Base-by-base conservation (phyloP, 345 rosid species). In the Citrus medica region DNA sequence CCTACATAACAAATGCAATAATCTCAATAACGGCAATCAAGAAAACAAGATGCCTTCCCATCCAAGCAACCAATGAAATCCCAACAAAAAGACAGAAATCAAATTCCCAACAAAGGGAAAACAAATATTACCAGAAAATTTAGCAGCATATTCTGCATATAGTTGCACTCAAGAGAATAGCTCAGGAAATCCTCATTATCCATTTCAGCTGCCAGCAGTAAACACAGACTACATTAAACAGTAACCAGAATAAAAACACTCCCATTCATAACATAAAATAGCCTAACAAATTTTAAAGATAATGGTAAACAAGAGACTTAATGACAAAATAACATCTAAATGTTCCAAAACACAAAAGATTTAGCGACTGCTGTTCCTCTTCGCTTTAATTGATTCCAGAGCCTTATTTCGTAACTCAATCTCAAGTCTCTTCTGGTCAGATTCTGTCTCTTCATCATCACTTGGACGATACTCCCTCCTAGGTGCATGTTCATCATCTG, bases 351-450 rank as follows among this genome's bases (percentile, higher is more conserved):
- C 76, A 79, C 71, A 66, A 81, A 48, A 69, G 59, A 72, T 80
- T 88, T 79, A 96, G 87, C 71, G 81, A 80, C 79, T 85, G 61
- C 82, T 83, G 81, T 90, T 92, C 92, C 89, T 97, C 94, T 97
- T 97, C 64, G 99, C 99, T 90, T 97, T 97, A 67, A 92, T 80
- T 53, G 97, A 87, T 82, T 97, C 98, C 0, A 97, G 87, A 63
- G 99, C 99, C 88, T 91, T 94, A 88, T 91, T 87, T 87, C 98
- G 86, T 79, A 97, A 67, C 88, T 97, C 98, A 75, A 93, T 88
- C 88, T 97, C 99, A 75, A 97, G 98, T 83, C 84, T 86, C 86
- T 87, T 92, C 84, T 90, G 94, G 78, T 92, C 90, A 38, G 87
- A 73, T 46, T 85, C 87, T 69, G 82, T 73, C 77, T 81, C 89